A percentile compares a stretch with the other conserved stretches of the same genome.
These are phyloP conservation scores for Penicillium roqueforti DNA, from an alignment of 495 filamentous ascomycete genomes.

Conservation along the genomic window DNA sequence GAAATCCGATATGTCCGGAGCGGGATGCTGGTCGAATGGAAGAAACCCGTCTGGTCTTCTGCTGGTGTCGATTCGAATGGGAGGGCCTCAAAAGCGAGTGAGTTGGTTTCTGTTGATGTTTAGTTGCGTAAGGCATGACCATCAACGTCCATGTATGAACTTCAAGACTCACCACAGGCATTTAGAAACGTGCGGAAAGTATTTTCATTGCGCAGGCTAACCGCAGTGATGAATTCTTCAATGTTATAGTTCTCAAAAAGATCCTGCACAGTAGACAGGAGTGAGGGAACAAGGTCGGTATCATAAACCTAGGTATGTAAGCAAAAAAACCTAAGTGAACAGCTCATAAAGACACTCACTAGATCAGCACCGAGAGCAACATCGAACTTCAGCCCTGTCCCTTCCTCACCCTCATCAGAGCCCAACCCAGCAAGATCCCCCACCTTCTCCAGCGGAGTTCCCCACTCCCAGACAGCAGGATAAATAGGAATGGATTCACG, in stretches of 20 bases:
- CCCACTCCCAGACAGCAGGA: constrained; percentile 41
- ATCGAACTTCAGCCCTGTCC: constrained; percentile 31
- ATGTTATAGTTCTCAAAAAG: constrained; percentile 50
- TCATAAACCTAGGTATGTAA: constrained; percentile 58
- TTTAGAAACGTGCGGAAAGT: constrained; percentile 56
- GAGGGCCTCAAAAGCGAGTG: constrained; percentile 41
- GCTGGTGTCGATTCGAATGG: constrained; percentile 39
- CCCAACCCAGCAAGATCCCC: constrained; percentile 6
- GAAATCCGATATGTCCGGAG: constrained; percentile 44
- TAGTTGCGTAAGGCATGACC: neutral
- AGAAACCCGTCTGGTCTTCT: constrained; percentile 54
- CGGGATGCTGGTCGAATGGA: constrained; percentile 49
- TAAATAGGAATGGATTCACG: constrained; percentile 30
- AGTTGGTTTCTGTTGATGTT: constrained; percentile 24
- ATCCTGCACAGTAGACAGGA: constrained; percentile 52
- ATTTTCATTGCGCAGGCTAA: constrained; percentile 58
- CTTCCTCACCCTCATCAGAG: constrained; percentile 6
- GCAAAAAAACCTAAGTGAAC: neutral
- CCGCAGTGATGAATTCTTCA: constrained; percentile 52
- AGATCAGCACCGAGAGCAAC: constrained; percentile 50
- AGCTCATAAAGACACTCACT: constrained; percentile 23
- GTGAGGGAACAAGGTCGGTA: constrained; percentile 48
- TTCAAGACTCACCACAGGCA: constrained; percentile 51
- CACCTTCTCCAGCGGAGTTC: constrained; percentile 21
- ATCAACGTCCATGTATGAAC: neutral